Evolutionary conservation across 371 early-diverging fungal genomes (phyloP).

Genomic region (Nematocida ironsii): DNA sequence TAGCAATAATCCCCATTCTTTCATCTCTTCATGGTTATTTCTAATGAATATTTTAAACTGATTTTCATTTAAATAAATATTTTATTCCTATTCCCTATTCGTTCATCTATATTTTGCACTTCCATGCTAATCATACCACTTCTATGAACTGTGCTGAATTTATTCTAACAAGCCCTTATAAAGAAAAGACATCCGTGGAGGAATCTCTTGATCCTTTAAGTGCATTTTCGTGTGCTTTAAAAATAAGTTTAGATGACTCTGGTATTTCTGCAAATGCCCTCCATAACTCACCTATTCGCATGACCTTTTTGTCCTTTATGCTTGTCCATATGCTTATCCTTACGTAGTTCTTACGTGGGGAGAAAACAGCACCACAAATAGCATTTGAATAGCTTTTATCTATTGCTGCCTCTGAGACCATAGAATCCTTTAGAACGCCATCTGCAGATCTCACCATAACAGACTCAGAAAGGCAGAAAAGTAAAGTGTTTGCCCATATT

Average conservation of each 20-base stretch:
- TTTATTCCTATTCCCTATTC: too few relatives aligned
- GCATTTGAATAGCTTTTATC: conserved; percentile 16
- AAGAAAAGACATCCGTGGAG: conserved; percentile 31
- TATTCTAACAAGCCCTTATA: conserved; percentile 9
- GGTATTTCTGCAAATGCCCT: conserved; percentile 32
- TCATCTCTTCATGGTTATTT: too few relatives aligned
- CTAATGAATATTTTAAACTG: too few relatives aligned
- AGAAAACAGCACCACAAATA: conserved; percentile 58
- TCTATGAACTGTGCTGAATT: too few relatives aligned
- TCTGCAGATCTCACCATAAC: not conserved
- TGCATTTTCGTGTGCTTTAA: conserved; percentile 58
- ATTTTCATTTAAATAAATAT: too few relatives aligned
- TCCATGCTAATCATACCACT: too few relatives aligned
- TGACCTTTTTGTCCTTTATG: conserved; percentile 40
- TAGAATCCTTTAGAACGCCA: not conserved
- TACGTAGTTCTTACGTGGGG: conserved; percentile 53
- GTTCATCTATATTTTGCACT: too few relatives aligned
- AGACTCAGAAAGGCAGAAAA: conserved; percentile 44
- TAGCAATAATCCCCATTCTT: too few relatives aligned
- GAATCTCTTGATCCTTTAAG: conserved; percentile 50
- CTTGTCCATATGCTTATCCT: conserved; percentile 56
- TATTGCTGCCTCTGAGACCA: conserved; percentile 15
- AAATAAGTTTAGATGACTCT: conserved; percentile 20
- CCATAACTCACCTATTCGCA: conserved; percentile 51
- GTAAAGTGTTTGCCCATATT: conserved; percentile 43